phyloP scores from a whole-genome alignment of 2,329 filamentous ascomycete genomes.

The Fusarium tjaetaba region DNA sequence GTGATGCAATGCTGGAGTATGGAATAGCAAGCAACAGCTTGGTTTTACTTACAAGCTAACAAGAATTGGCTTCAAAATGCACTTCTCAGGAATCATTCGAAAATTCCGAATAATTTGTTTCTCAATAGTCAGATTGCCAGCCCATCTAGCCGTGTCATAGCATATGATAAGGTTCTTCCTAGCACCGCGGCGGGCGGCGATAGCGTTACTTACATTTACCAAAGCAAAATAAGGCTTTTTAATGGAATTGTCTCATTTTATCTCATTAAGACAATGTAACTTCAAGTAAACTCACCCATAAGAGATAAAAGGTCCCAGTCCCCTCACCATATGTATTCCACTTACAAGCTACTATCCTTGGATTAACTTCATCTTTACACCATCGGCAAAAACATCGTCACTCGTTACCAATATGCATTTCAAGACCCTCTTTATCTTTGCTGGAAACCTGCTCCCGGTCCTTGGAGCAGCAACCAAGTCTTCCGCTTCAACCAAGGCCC shows the following conservation, averaged over 20 bases:
- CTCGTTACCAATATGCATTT: neutral
- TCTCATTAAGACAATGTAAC: neutral
- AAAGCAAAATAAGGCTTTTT: neutral
- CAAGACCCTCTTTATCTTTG: neutral
- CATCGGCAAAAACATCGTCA: neutral
- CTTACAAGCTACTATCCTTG: too few species aligned
- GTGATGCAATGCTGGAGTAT: rapidly evolving
- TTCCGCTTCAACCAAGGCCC: neutral
- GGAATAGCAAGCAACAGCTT: neutral
- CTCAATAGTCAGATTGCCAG: neutral
- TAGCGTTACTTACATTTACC: neutral
- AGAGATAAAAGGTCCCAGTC: rapidly evolving
- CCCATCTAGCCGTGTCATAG: neutral
- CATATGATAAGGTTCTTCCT: neutral
- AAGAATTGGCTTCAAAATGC: rapidly evolving
- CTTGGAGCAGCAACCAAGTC: neutral
- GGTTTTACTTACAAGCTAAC: rapidly evolving
- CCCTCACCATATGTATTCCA: rapidly evolving
- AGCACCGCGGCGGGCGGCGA: neutral
- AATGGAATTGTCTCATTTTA: neutral
- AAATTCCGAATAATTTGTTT: too few species aligned
- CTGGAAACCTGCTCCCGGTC: neutral
- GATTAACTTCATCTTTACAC: rapidly evolving
- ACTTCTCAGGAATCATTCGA: neutral
- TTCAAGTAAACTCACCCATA: rapidly evolving